Conservation (phyloP, 371 early-diverging fungal species). For the Mucor velutinosus region DNA sequence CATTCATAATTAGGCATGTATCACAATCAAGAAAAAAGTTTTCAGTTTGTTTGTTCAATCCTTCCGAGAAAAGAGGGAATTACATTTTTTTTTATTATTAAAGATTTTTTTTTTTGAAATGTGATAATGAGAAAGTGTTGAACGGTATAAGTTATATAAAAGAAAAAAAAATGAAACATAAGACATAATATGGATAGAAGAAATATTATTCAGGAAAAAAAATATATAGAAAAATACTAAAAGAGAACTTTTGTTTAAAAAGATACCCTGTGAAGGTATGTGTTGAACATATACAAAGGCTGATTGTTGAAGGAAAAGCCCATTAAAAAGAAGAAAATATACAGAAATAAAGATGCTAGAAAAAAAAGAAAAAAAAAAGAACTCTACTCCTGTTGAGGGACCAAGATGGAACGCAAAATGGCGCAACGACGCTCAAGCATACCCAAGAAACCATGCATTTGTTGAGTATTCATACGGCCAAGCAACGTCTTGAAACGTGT, state of each 20-base stretch:
- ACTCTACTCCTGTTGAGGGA: conserved; percentile 21
- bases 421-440: conserved; percentile 54
- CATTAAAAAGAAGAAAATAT: conserved; percentile 11
- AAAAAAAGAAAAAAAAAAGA: not conserved
- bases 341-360: conserved; percentile 4
- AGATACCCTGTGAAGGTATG: conserved; percentile 18
- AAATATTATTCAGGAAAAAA: not conserved
- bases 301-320: conserved; percentile 15
- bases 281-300: conserved; percentile 38
- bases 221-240: conserved; percentile 17
- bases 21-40: not conserved
- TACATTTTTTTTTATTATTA: not conserved
- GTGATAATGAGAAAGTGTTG: conserved; percentile 15
- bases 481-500: conserved; percentile 49
- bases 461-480: conserved; percentile 53
- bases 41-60: not conserved
- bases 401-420: conserved; percentile 35
- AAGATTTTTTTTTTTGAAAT: not conserved
- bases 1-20: not conserved
- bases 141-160: conserved; percentile 21
- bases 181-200: not conserved
- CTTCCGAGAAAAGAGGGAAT: not conserved
- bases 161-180: conserved; percentile 3
- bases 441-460: conserved; percentile 56
- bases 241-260: conserved; percentile 15